phyloP scores from a whole-genome alignment of 495 filamentous ascomycete genomes.

The Neurospora pannonica region DNA sequence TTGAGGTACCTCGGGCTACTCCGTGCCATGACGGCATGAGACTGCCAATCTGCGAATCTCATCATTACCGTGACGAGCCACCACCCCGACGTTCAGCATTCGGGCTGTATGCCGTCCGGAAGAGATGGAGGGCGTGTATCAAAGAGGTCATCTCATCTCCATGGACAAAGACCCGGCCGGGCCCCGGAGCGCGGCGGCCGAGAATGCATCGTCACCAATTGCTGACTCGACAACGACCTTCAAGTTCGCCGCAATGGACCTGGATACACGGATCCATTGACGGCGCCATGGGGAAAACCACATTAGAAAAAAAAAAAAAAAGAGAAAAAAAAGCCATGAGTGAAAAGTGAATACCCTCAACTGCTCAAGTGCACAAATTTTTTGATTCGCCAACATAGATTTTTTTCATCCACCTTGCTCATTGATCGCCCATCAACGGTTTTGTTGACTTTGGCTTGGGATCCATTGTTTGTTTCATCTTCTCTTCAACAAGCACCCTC shows the following conservation, averaged over 20 bases:
- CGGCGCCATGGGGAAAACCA: background rate
- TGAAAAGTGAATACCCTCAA: background rate
- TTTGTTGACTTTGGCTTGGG: background rate
- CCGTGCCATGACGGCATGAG: background rate
- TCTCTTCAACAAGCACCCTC: background rate
- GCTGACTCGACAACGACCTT: background rate
- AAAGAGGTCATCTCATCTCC: background rate
- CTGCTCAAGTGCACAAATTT: background rate
- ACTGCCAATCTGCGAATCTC: background rate
- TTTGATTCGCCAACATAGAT: background rate
- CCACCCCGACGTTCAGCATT: background rate
- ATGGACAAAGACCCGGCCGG: background rate
- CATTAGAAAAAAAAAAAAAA: background rate
- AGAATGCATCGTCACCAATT: background rate
- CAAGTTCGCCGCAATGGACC: background rate
- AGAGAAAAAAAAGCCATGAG: background rate
- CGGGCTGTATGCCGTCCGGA: background rate
- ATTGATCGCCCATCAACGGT: background rate
- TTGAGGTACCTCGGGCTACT: background rate
- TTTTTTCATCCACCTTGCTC: background rate
- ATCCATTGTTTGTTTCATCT: background rate
- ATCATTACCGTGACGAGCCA: background rate
- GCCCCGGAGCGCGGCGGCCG: background rate
- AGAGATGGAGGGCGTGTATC: background rate
- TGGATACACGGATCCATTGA: background rate